phyloP scores from a whole-genome alignment of 129 eudicot genomes.

The Kitagawia praeruptora region DNA sequence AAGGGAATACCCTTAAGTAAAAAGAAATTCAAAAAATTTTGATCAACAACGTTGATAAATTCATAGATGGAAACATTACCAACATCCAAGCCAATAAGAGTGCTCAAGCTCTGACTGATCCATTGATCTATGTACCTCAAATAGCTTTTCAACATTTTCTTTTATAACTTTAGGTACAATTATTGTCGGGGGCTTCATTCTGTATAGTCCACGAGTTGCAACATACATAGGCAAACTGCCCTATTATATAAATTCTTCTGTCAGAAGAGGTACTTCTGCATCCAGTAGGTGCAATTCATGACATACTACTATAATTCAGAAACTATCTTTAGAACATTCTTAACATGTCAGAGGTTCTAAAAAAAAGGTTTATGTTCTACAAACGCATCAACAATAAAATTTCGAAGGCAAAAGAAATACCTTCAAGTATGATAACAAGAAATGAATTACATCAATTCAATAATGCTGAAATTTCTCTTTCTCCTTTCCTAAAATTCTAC shows the following conservation, averaged over 20 bases:
- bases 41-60: neutral
- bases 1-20: neutral
- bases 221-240: slow-evolving; percentile 99
- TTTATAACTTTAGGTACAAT: slow-evolving; percentile 68
- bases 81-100: slow-evolving; percentile 67
- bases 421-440: too few relatives aligned
- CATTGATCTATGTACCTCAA: slow-evolving; percentile 81
- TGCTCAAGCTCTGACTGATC: slow-evolving; percentile 86
- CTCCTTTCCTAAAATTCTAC: neutral
- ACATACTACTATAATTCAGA: neutral
- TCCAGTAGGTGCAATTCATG: neutral
- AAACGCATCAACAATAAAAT: neutral
- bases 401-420: too few relatives aligned
- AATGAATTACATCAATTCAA: too few relatives aligned
- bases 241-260: slow-evolving; percentile 14
- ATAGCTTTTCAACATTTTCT: slow-evolving; percentile 69
- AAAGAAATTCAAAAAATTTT: neutral
- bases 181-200: slow-evolving; percentile 84
- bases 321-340: neutral
- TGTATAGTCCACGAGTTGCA: slow-evolving; percentile 83
- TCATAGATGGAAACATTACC: slow-evolving; percentile 34
- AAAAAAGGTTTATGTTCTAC: too few relatives aligned
- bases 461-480: neutral
- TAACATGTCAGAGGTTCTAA: neutral
- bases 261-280: neutral